Base-by-base conservation (phyloP, 306 rosid genomes). In the Casuarina cunninghamiana region DNA sequence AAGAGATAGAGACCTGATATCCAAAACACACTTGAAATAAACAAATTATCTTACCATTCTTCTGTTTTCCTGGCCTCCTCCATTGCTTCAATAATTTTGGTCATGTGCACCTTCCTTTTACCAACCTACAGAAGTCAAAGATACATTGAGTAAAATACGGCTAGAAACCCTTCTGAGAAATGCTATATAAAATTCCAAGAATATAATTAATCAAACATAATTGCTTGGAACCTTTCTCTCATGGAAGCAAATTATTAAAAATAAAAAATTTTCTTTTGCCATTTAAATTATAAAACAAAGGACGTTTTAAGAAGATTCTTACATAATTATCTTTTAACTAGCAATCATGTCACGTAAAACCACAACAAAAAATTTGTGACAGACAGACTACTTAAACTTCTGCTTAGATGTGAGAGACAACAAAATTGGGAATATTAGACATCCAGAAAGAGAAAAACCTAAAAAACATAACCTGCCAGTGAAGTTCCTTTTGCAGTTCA, bases 381-480 rank as follows among this genome's bases (percentile, higher is more conserved):
- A 57, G 63, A 48, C 51, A 26, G 32, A 26, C 32, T 26, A 26
- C 41, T 37, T 2, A 62, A 62, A 1, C 5, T 16, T 63, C 8
- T 63, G 44, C 32, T 26, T 26, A 26, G 32, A 26, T 26, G 58
- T 57, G 12, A 60, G 41, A 67, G 9, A 41, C 5, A 16, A 63
- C 42, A 41, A 67, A 41, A 67, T 42, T 67, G 41, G 50, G 50
- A 67, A 67, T 42, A 66, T 66, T 66, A 57, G 21, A 67, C 50
- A 67, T 42, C 71, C 71, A 57, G 75, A 69, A 69, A 49, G 45
- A 68, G 68, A 2, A 58, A 45, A 21, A 43, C 12, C 19, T 9
- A 72, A 75, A 77, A 79, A 73, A 58, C 49, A 70, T 70, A 84
- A 94, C 98, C 97, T 92, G 90, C 69, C 84, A 84, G 83, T 62